Percentiles rank a stretch among this genome's conserved stretches.
phyloP scores from a whole-genome alignment of 2,329 filamentous ascomycete species.

The Diplodia corticola region DNA sequence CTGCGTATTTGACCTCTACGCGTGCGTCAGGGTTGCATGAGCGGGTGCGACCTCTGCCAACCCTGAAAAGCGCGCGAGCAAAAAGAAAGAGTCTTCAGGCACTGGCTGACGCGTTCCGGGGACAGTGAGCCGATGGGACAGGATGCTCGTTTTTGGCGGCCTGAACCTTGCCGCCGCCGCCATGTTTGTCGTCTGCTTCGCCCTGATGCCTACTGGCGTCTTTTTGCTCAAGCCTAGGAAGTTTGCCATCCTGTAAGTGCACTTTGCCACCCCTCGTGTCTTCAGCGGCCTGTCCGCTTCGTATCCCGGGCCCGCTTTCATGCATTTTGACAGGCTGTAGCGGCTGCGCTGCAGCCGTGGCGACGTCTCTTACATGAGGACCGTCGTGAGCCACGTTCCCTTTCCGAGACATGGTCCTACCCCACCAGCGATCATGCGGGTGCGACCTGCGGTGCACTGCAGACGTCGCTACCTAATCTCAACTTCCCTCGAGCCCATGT shows the following conservation, averaged over 20 bases:
- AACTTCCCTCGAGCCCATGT: slow-evolving; percentile 30
- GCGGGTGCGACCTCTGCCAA: slow-evolving; percentile 28
- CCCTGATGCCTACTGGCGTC: slow-evolving; percentile 71
- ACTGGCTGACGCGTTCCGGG: slow-evolving; percentile 17
- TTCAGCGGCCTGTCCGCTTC: slow-evolving; percentile 27
- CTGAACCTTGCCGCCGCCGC: slow-evolving; percentile 87
- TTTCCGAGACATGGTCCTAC: slow-evolving; percentile 26
- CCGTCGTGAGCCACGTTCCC: slow-evolving; percentile 40
- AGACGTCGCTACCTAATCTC: slow-evolving; percentile 35
- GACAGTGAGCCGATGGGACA: slow-evolving; percentile 95
- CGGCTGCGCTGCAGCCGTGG: slow-evolving; percentile 7
- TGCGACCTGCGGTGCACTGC: slow-evolving; percentile 41
- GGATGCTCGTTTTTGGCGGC: slow-evolving; percentile 84
- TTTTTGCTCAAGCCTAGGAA: slow-evolving; percentile 81
- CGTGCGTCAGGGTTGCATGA: slow-evolving; percentile 42
- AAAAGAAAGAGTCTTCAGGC: not conserved
- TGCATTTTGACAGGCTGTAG: slow-evolving; percentile 20
- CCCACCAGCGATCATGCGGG: slow-evolving; percentile 44
- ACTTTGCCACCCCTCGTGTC: slow-evolving; percentile 4
- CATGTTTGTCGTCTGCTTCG: slow-evolving; percentile 92
- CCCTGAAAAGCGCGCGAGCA: slow-evolving; percentile 1
- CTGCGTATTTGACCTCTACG: slow-evolving; percentile 40
- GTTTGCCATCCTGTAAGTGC: slow-evolving; percentile 93
- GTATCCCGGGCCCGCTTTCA: slow-evolving; percentile 18
- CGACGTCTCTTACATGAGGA: slow-evolving; percentile 30